Conservation (phyloP, 257 asterid species). For the Avicennia marina region DNA sequence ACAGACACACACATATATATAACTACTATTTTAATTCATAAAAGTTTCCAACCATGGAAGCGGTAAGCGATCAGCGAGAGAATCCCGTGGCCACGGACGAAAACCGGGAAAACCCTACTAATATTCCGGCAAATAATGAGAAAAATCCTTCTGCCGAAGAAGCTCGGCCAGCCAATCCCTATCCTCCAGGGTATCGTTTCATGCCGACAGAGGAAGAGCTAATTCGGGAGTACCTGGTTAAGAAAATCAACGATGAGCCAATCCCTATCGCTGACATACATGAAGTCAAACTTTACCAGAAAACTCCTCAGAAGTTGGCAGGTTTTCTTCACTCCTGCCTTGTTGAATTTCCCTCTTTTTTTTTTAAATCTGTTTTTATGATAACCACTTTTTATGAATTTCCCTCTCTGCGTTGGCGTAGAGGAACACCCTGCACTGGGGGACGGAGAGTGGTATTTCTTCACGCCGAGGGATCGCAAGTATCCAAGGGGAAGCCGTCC, state of each 20-base stretch:
- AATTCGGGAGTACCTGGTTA: not conserved
- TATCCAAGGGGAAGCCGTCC: not conserved
- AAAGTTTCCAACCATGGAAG: no score
- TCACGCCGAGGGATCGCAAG: conserved; percentile 12
- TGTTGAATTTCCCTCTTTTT: no score
- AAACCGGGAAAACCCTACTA: no score
- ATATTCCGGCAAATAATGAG: no score
- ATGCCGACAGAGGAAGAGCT: conserved; percentile 7
- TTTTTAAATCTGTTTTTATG: not conserved
- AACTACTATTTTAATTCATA: no score
- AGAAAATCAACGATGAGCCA: not conserved
- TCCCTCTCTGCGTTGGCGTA: not conserved
- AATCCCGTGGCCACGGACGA: no score
- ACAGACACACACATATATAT: no score
- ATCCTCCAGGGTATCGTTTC: conserved; percentile 11
- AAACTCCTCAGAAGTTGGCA: not conserved
- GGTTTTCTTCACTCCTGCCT: no score
- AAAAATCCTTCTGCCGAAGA: no score
- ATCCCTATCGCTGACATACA: not conserved
- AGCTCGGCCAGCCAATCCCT: no score
- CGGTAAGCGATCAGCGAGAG: no score
- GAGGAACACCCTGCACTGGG: not conserved
- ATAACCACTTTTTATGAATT: not conserved
- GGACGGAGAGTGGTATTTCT: conserved; percentile 5
- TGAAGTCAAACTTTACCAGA: not conserved